Base-by-base conservation (phyloP, 108 stramenopile species). In the Cyclotella distinguenda region DNA sequence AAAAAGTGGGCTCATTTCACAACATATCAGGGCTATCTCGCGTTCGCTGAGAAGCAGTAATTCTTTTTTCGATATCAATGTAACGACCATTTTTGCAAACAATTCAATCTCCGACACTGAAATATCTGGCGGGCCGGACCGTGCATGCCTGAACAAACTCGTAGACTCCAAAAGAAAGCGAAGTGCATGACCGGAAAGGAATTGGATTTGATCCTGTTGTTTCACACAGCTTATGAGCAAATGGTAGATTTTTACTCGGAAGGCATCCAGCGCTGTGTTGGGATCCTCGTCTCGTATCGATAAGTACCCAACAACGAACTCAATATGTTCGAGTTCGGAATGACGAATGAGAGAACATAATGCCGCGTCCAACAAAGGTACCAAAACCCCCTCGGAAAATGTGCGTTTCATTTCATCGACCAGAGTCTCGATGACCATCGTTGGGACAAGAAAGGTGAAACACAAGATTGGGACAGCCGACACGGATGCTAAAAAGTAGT, bases 21-120 rank as follows among this genome's bases (percentile, higher is more conserved):
- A 77, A 35, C 84, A 76, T 18, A 89, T 66, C 48, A 81, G 60
- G 26, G 79, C 78, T 36, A 86, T 73, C 38, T 89, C 85, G 18
- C 82, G 72, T 38, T 84, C 85, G 33, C 77, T 73, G 15, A 89
- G 28, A 6, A 63, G 32, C 6, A 86, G 47, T 0, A 89, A 40
- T 3, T 89, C 85, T 56, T 78, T 86, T 25, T 58, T 70, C 18
- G 70, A 64, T 27, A 80, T 74, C 48, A 89, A 56, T 4, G 68
- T 72, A 33, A 70, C 55, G 44, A 86, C 71, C 22, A 47, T 51
- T 38, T 34, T 64, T 0, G 66, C 67, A 40, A 73, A 72, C 28
- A 73, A 40, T 15, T 12, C 32, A 45, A 67, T 49, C 36, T 68
- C 55, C 11, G 53, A 40, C 3, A 22, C 32, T 31, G 31, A 16